Conservation (phyloP, 2,329 filamentous ascomycete species). For the Botryotinia globosa region DNA sequence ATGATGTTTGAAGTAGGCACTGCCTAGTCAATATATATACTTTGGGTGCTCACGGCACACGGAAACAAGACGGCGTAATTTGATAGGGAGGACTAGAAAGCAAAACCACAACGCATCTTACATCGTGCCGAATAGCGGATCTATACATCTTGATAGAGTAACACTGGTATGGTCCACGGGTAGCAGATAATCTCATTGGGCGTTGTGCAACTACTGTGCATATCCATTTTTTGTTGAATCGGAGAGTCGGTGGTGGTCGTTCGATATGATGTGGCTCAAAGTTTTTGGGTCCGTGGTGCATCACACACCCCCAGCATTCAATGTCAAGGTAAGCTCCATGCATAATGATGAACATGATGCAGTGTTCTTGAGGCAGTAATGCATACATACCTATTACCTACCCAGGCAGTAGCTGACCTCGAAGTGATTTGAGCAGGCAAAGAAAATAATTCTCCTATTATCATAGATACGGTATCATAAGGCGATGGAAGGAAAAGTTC, state of each 20-base stretch:
- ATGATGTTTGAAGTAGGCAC: neutral
- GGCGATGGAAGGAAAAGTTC: neutral
- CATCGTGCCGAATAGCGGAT: neutral
- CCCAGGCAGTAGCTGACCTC: neutral
- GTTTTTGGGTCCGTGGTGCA: neutral
- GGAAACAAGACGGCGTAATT: neutral
- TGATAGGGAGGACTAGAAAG: neutral
- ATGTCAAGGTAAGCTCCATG: neutral
- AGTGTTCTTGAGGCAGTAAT: neutral
- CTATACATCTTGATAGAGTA: neutral
- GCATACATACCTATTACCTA: too few relatives aligned
- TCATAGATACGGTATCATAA: neutral
- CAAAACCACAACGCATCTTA: neutral
- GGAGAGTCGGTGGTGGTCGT: neutral
- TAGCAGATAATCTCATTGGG: neutral
- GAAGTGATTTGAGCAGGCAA: neutral
- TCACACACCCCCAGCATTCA: neutral
- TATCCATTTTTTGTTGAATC: neutral
- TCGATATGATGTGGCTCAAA: neutral
- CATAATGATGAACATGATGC: neutral
- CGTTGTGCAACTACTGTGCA: neutral
- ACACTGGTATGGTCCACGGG: neutral
- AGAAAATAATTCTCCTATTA: neutral
- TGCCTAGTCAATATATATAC: neutral
- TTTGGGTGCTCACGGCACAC: neutral